A percentile compares a stretch with the other conserved stretches of the same genome.
These are phyloP conservation scores for Clavaria fumosa DNA, from an alignment of 768 basidiomycete genomes.

Conservation along the genomic window DNA sequence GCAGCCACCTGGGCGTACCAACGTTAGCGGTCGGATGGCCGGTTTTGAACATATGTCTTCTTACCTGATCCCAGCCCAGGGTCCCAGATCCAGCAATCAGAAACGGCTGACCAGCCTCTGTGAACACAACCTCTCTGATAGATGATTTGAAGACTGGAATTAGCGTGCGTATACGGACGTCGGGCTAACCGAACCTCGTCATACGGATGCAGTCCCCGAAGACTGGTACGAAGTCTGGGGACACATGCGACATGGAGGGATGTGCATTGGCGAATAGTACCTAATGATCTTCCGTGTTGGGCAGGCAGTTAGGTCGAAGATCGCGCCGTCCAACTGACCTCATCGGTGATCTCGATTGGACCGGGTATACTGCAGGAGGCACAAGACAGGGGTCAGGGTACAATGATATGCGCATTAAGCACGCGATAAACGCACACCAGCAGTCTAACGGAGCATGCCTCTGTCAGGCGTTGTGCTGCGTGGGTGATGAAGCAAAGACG, in stretches of 20 bases:
- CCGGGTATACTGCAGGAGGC: constrained; percentile 54
- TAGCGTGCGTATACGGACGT: neutral
- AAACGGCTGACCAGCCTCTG: constrained; percentile 75
- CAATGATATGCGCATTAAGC: constrained; percentile 1
- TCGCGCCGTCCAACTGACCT: constrained; percentile 14
- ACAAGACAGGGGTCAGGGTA: constrained; percentile 7
- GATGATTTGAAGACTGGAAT: constrained; percentile 6
- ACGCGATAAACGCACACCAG: constrained; percentile 27
- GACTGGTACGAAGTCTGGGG: constrained; percentile 73
- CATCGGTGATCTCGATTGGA: constrained; percentile 44
- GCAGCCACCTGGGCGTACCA: constrained; percentile 55
- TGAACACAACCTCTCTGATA: constrained; percentile 57
- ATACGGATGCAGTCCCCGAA: constrained; percentile 84
- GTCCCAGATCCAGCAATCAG: constrained; percentile 91
- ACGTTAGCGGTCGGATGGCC: neutral
- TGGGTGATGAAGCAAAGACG: neutral
- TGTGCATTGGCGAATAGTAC: constrained; percentile 92
- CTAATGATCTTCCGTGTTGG: constrained; percentile 15
- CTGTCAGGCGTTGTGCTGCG: constrained; percentile 9
- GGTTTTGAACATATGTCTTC: constrained; percentile 8
- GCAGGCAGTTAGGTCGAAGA: neutral
- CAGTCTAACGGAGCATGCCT: constrained; percentile 33
- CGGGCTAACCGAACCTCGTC: constrained; percentile 38
- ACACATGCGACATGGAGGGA: constrained; percentile 78
- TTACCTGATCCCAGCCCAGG: constrained; percentile 88